Conservation (phyloP, 2,329 filamentous ascomycete species). For the Chrysoporthe puriensis region DNA sequence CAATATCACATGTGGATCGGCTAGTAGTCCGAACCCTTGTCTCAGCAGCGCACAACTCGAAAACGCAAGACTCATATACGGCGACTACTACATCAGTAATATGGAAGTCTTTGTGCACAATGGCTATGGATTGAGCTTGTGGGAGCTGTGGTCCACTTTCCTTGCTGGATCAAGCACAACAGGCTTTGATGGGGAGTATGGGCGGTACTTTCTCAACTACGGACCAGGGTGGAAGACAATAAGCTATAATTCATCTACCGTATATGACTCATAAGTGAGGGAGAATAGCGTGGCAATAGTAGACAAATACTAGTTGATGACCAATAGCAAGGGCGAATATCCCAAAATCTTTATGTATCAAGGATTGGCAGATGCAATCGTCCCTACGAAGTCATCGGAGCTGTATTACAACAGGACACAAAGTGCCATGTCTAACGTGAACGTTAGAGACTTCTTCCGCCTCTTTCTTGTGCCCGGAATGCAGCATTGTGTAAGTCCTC, state of each 20-base stretch:
- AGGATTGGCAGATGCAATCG: constrained; percentile 46
- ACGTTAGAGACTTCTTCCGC: constrained; percentile 46
- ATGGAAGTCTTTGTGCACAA: constrained; percentile 44
- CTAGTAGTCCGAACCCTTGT: constrained; percentile 33
- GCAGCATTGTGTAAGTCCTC: constrained; percentile 43
- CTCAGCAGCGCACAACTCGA: constrained; percentile 42
- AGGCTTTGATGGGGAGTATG: constrained; percentile 41
- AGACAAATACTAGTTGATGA: constrained; percentile 41
- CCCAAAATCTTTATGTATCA: constrained; percentile 52
- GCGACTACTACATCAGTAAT: constrained; percentile 26
- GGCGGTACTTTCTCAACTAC: constrained; percentile 45
- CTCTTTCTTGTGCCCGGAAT: constrained; percentile 56
- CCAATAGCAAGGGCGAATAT: constrained; percentile 45
- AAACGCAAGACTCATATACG: constrained; percentile 32
- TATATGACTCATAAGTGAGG: constrained; percentile 11
- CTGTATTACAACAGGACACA: constrained; percentile 40
- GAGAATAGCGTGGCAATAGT: constrained; percentile 39
- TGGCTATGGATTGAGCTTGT: constrained; percentile 53
- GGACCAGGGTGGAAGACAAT: constrained; percentile 42
- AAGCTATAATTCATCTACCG: constrained; percentile 35
- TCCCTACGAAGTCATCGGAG: constrained; percentile 42
- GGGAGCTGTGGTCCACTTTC: constrained; percentile 37
- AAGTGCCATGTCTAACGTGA: constrained; percentile 33
- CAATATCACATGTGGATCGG: constrained; percentile 23
- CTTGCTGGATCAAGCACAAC: constrained; percentile 34